Base-by-base conservation (phyloP, 179 eudicot species). In the Sideroxylon spinosum region DNA sequence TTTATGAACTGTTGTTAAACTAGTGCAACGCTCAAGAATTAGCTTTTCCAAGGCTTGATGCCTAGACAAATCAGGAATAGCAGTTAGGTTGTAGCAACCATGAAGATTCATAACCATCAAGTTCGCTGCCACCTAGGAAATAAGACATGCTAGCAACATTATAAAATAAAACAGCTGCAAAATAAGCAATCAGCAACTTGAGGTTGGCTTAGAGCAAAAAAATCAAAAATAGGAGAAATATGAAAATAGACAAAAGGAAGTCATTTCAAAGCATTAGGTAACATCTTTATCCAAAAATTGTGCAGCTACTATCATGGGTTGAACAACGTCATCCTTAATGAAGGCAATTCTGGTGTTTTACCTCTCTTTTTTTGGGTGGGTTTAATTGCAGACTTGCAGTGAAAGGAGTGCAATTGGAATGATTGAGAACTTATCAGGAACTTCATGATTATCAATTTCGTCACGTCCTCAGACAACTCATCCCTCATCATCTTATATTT, bases 31-130 rank as follows among this genome's bases (percentile, higher is more conserved):
- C 88, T 87, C 87, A 49, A 90, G 88, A 74, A 69, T 81, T 73
- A 90, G 82, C 83, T 90, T 91, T 74, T 81, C 84, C 81, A 91
- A 76, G 63, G 76, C 77, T 28, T 20, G 77, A 65, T 88, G 80
- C 13, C 75, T 68, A 19, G 93, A 91, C 82, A 91, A 85, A 83
- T 87, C 86, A 0, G 93, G 95, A 81, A 86, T 74, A 79, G 84
- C 81, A 68, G 84, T 87, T 44, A 91, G 81, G 55, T 63, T 70
- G 71, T 49, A 61, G 72, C 92, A 90, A 23, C 76, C 32, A 59
- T 78, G 76, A 52, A 90, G 90, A 74, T 91, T 87, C 77, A 90
- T 71, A 26, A 91, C 91, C 84, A 79, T 90, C 87, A 91, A 85
- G 48, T 86, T 83, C 66, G 75, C 44, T 29, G 71, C 85, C 63